These are phyloP conservation scores for Hygrophila difformis DNA, from an alignment of 257 asterid species.

Conservation along the genomic window DNA sequence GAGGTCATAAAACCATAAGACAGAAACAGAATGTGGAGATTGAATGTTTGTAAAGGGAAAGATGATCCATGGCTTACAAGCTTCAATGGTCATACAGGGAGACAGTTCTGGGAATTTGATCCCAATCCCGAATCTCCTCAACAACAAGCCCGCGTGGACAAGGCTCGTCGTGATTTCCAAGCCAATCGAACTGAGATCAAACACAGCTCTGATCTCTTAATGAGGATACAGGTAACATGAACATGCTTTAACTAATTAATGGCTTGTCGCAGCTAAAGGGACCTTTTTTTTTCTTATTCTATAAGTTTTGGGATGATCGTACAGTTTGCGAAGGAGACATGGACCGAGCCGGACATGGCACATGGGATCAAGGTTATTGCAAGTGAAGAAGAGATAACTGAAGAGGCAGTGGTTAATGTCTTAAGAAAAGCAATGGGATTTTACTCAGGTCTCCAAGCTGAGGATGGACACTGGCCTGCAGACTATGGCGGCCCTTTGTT, in stretches of 20 bases:
- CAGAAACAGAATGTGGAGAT: slow-evolving; percentile 48
- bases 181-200: slow-evolving; percentile 26
- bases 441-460: too few relatives aligned
- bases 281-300: too few relatives aligned
- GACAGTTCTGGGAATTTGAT: slow-evolving; percentile 62
- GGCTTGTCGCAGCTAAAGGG: background rate
- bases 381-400: slow-evolving; percentile 32
- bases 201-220: slow-evolving; percentile 63
- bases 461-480: slow-evolving; percentile 78
- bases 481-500: slow-evolving; percentile 77
- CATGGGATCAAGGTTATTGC: slow-evolving; percentile 23
- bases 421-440: too few relatives aligned
- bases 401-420: slow-evolving; percentile 31
- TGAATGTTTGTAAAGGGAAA: slow-evolving; percentile 27
- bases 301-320: background rate
- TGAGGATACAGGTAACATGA: slow-evolving; percentile 52
- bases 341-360: slow-evolving; percentile 7
- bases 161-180: slow-evolving; percentile 31
- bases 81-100: slow-evolving; percentile 29
- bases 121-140: slow-evolving; percentile 25
- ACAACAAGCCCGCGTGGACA: slow-evolving; percentile 34
- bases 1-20: too few relatives aligned
- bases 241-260: background rate
- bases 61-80: slow-evolving; percentile 39
- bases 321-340: slow-evolving; percentile 39